Evolutionary conservation across 2,329 filamentous ascomycete species (phyloP), one percentile per base, ranked within the genome.

Genomic region (Colletotrichum siamense): DNA sequence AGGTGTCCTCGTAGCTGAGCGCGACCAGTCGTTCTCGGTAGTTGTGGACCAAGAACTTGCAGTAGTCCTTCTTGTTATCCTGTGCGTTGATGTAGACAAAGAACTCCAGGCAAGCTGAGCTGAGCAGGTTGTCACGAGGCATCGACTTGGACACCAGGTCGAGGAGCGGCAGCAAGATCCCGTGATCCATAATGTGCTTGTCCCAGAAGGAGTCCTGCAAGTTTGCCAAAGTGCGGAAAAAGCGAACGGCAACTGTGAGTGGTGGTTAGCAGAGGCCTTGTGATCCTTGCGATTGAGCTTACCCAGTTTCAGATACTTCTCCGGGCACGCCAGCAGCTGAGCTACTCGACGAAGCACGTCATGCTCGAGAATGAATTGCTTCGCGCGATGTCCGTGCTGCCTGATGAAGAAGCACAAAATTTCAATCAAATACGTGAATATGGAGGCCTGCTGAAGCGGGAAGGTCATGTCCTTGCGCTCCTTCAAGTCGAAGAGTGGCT

Each of bases 221-320:
- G 62, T 93, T 93, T 74, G 98, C 91, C 77, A 98, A 91, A 61
- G 95, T 95, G 39, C 96, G 94, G 87, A 99, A 96, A 86, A 98
- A 98, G 83, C 98, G 97, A 79, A 99, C 91, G 8, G 96, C 95
- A 80, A 95, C 95, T 96, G 18, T 28, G 36, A 12, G 16, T 18
- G 24, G 44, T 26, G 16, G 9, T n/a, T 28, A 70, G 28, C 32
- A 24, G 8, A 39, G 15, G 39, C 69, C 69, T 22, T 5, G n/a
- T 16, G 15, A 10, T 6, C 22, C n/a, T 52, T 24, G 44, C n/a
- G 4, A 12, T 22, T 26, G 22, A 18, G 87, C 93, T 85, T 87
- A 96, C 95, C 95, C 59, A 99, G 91, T 85, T 96, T 96, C 78
- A 99, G 87, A 83, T 98, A 96, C 87, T 99, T 99, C 85, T 99